Evolutionary conservation across 768 basidiomycete genomes (phyloP).

Genomic region (Amanita muscaria): DNA sequence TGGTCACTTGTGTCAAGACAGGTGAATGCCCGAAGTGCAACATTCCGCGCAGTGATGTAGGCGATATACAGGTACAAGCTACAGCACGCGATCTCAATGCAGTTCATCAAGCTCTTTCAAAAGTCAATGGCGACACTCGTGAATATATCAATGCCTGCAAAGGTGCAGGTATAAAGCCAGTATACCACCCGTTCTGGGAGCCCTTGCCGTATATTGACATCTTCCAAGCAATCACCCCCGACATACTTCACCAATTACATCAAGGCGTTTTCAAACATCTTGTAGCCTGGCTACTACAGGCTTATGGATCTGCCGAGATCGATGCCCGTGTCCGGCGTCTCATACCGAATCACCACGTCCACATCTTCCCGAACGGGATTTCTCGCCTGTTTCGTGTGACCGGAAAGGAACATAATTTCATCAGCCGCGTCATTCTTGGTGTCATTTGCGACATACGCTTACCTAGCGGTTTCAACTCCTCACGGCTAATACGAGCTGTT

Average conservation of each 20-base stretch:
- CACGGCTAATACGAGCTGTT: slow-evolving; percentile 8
- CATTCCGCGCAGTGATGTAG: not conserved
- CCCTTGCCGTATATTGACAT: slow-evolving; percentile 32
- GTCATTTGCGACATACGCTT: slow-evolving; percentile 13
- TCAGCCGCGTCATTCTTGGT: slow-evolving; percentile 20
- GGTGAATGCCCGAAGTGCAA: slow-evolving; percentile 1
- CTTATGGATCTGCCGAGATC: slow-evolving; percentile 21
- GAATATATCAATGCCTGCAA: slow-evolving; percentile 10
- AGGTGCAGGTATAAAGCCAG: slow-evolving; percentile 17
- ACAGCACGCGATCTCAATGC: not conserved
- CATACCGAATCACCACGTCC: slow-evolving; percentile 20
- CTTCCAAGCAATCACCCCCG: slow-evolving; percentile 32
- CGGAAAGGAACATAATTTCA: slow-evolving; percentile 29
- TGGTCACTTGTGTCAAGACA: not conserved
- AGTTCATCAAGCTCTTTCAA: not conserved
- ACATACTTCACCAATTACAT: slow-evolving; percentile 40
- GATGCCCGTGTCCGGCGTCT: slow-evolving; percentile 28
- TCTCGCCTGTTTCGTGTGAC: slow-evolving; percentile 27
- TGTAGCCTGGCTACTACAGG: slow-evolving; percentile 24
- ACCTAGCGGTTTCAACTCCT: not conserved
- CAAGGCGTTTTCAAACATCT: slow-evolving; percentile 40
- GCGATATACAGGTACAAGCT: not conserved
- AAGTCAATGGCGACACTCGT: not conserved
- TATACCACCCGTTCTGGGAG: slow-evolving; percentile 31
- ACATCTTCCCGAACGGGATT: slow-evolving; percentile 30